Conservation (phyloP, 1,139 yeast species). For the Candida pseudocylindracea region DNA sequence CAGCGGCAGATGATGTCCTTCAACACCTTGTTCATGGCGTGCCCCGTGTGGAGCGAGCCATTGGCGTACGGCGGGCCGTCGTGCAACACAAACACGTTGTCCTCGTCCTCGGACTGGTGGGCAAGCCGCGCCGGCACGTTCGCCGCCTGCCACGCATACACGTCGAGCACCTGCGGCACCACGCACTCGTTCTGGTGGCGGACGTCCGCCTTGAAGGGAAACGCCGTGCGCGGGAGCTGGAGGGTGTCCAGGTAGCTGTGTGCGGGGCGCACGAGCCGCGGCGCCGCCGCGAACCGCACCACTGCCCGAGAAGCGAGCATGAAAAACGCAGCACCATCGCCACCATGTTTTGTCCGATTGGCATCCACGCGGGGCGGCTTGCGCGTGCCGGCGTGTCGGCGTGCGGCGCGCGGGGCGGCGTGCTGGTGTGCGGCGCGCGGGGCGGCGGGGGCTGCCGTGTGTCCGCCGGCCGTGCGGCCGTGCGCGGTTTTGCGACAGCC, state of each 20-base stretch:
- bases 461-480: no score
- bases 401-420: no score
- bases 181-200: conserved; percentile 9
- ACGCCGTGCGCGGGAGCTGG: conserved; percentile 16
- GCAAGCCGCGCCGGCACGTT: conserved; percentile 3
- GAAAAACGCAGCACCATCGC: no score
- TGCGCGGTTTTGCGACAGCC: no score
- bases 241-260: conserved; percentile 7
- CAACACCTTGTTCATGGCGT: conserved; percentile 70
- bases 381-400: no score
- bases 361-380: no score
- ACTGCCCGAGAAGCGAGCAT: no score
- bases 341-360: no score
- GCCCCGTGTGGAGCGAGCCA: conserved; percentile 86
- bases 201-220: conserved; percentile 19
- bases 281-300: no score
- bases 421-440: no score
- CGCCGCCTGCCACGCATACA: conserved; percentile 14
- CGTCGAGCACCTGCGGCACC: conserved; percentile 9
- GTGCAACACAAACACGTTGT: conserved; percentile 43
- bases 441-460: no score
- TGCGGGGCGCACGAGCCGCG: no score
- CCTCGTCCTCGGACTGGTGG: not conserved
- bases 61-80: conserved; percentile 99
- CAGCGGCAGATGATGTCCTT: conserved; percentile 71